Percentiles rank a stretch among this genome's conserved stretches.
Conservation (phyloP, 352 stramenopile genomes). For the Phytophthora ramorum region DNA sequence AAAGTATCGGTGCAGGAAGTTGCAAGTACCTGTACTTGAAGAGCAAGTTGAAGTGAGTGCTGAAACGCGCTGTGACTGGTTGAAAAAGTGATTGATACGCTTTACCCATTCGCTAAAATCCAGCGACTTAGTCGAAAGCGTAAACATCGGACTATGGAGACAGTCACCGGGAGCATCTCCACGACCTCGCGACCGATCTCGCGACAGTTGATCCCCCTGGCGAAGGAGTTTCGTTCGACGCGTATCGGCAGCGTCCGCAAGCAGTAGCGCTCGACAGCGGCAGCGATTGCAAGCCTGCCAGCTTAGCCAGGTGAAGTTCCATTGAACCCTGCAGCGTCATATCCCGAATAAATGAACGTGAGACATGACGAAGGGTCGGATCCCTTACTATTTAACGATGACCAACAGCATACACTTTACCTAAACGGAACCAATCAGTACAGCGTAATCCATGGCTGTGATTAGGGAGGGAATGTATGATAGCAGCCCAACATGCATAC, state of each 20-base stretch:
- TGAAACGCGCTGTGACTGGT: conserved; percentile 2
- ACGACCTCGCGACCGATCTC: conserved; percentile 19
- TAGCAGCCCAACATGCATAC: no score
- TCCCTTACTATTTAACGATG: not conserved
- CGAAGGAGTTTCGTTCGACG: not conserved
- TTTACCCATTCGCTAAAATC: not conserved
- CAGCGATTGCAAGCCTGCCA: not conserved
- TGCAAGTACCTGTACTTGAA: not conserved
- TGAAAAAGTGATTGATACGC: not conserved
- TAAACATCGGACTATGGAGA: conserved; percentile 25
- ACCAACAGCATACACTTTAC: not conserved
- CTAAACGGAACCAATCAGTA: not conserved
- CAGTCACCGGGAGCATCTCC: not conserved
- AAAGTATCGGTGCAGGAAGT: not conserved
- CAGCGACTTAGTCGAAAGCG: conserved; percentile 11
- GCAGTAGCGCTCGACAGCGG: not conserved
- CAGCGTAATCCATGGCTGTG: not conserved
- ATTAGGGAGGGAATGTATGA: not conserved
- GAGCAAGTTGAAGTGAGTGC: not conserved
- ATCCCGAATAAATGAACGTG: conserved; percentile 15
- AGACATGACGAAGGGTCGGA: conserved; percentile 11
- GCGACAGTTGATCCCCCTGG: conserved; percentile 9
- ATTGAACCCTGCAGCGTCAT: conserved; percentile 7
- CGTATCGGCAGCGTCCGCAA: not conserved
- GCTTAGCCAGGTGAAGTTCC: not conserved